phyloP scores from a whole-genome alignment of 2,329 filamentous ascomycete species.

The Cladorrhinum sp. region DNA sequence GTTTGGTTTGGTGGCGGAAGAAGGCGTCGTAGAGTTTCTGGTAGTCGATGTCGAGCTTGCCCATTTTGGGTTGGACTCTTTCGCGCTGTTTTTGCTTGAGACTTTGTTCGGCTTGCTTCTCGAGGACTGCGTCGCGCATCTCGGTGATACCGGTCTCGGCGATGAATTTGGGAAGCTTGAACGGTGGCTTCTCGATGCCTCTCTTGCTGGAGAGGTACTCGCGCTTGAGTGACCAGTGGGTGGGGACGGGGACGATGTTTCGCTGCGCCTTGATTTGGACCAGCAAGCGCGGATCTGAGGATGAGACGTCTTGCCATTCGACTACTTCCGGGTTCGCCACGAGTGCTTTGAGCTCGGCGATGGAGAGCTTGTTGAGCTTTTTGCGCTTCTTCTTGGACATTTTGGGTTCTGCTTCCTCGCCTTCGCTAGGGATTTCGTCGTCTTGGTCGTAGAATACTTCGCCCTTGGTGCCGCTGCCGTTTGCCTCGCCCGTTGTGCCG shows the following conservation, averaged over 20 bases:
- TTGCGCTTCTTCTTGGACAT: conserved; percentile 95
- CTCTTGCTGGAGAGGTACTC: conserved; percentile 97
- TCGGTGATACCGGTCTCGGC: conserved; percentile 95
- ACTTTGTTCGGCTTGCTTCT: conserved; percentile 89
- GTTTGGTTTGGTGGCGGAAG: conserved; percentile 96
- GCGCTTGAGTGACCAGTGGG: conserved; percentile 92
- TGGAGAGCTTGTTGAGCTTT: conserved; percentile 83
- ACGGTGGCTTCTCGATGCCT: conserved; percentile 92
- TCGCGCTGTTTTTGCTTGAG: conserved; percentile 96
- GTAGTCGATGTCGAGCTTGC: conserved; percentile 96
- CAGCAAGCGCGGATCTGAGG: conserved; percentile 80
- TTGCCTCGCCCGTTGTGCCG: conserved; percentile 60
- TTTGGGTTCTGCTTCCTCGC: conserved; percentile 68
- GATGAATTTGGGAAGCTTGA: conserved; percentile 92
- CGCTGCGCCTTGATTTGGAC: conserved; percentile 93
- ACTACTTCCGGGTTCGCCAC: conserved; percentile 91
- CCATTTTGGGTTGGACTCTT: conserved; percentile 91
- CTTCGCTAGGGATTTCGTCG: conserved; percentile 81
- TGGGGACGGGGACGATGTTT: conserved; percentile 91
- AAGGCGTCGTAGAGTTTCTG: conserved; percentile 98
- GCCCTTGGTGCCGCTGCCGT: conserved; percentile 67
- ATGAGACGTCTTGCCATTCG: conserved; percentile 95
- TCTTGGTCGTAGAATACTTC: conserved; percentile 82
- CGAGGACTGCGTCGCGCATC: conserved; percentile 94
- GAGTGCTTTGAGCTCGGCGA: conserved; percentile 90